Conservation (phyloP, 805 yeast genomes). For the Kluyveromyces nonfermentans region DNA sequence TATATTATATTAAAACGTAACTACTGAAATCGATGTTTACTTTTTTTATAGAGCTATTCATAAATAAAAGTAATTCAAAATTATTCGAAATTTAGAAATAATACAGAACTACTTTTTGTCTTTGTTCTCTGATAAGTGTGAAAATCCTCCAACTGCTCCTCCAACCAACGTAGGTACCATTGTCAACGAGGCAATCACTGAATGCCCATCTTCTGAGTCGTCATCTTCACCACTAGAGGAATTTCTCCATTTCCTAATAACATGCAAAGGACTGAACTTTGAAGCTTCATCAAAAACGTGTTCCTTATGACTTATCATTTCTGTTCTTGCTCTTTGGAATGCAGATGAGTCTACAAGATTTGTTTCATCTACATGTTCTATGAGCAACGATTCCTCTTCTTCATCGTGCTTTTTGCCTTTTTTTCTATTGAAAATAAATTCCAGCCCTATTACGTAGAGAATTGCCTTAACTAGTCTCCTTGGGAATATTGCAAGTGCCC, state of each 20-base stretch:
- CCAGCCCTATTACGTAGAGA: slow-evolving; percentile 17
- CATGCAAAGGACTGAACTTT: slow-evolving; percentile 17
- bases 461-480: slow-evolving; percentile 36
- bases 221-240: slow-evolving; percentile 9
- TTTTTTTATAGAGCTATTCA: background rate
- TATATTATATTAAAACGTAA: background rate
- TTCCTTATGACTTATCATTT: slow-evolving; percentile 17
- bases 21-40: background rate
- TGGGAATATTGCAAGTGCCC: slow-evolving; percentile 63
- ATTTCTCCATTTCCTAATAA: slow-evolving; percentile 23
- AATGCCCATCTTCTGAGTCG: slow-evolving; percentile 7
- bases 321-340: slow-evolving; percentile 26
- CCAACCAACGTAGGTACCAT: slow-evolving; percentile 49
- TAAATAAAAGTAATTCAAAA: background rate
- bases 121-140: slow-evolving; percentile 4
- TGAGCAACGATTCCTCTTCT: slow-evolving; percentile 22
- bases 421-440: slow-evolving; percentile 14
- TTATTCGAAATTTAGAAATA: background rate
- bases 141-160: slow-evolving; percentile 45
- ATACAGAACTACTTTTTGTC: background rate
- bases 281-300: slow-evolving; percentile 4
- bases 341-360: slow-evolving; percentile 22
- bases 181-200: slow-evolving; percentile 34
- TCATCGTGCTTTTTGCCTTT: slow-evolving; percentile 6
- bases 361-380: slow-evolving; percentile 7